Evolutionary conservation across 352 stramenopile genomes (phyloP).

Genomic region (Globisporangium acanthophoron): DNA sequence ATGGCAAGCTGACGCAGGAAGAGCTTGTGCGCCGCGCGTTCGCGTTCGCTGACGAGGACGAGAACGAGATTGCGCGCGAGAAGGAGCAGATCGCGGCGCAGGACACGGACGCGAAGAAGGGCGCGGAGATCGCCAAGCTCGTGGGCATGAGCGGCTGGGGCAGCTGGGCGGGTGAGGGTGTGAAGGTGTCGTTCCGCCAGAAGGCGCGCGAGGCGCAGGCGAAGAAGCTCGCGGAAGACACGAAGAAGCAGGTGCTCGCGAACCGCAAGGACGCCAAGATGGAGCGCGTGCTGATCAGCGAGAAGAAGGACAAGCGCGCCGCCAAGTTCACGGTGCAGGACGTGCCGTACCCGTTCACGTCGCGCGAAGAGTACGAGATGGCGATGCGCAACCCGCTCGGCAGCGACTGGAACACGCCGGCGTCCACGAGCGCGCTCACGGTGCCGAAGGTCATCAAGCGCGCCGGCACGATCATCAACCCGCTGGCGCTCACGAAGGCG

Average conservation of each 20-base stretch:
- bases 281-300: conserved; percentile 72
- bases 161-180: conserved; percentile 83
- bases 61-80: conserved; percentile 93
- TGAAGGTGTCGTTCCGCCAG: conserved; percentile 79
- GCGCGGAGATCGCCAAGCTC: conserved; percentile 70
- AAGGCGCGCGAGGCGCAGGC: conserved; percentile 77
- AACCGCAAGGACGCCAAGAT: conserved; percentile 71
- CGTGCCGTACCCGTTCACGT: conserved; percentile 98
- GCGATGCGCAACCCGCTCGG: conserved; percentile 94
- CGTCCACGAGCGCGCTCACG: conserved; percentile 89
- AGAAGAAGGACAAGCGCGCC: conserved; percentile 89
- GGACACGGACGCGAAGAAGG: conserved; percentile 69
- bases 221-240: conserved; percentile 53
- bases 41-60: conserved; percentile 86
- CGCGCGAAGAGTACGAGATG: conserved; percentile 96
- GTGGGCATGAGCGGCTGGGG: conserved; percentile 89
- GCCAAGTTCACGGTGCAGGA: conserved; percentile 80
- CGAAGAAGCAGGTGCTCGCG: conserved; percentile 66
- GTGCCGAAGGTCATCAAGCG: conserved; percentile 92
- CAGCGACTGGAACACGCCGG: conserved; percentile 92
- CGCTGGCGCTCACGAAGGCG: conserved; percentile 85
- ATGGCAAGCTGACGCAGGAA: conserved; percentile 61
- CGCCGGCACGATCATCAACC: conserved; percentile 92
- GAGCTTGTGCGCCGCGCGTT: conserved; percentile 95
- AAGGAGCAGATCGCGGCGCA: conserved; percentile 79